A percentile compares a stretch with the other conserved stretches of the same genome.
These are phyloP conservation scores for Yamadazyma membranifaciens DNA, from an alignment of 1,139 yeast genomes.

Conservation along the genomic window DNA sequence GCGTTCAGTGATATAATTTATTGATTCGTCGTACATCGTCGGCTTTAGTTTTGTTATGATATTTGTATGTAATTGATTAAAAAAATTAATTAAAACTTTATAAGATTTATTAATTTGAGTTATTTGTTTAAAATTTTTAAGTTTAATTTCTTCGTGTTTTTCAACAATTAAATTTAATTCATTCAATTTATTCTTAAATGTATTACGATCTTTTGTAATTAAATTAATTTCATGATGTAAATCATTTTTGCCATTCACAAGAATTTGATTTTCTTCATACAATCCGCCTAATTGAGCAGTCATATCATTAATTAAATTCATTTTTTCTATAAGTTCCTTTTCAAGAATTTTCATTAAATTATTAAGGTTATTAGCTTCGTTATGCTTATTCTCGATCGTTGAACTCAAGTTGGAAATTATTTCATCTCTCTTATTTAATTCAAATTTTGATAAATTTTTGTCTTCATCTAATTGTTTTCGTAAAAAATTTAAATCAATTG, in stretches of 20 bases:
- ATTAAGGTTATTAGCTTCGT: not conserved
- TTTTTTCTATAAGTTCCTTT: constrained; percentile 5
- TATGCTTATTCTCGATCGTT: not conserved
- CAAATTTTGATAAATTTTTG: not conserved
- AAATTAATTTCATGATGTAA: not conserved
- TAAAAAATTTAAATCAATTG: constrained; percentile 1
- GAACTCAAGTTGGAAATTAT: constrained; percentile 1
- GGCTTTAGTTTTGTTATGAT: constrained; percentile 15
- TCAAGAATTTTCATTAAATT: not conserved
- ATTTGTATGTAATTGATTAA: constrained; percentile 7
- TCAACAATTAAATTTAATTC: not conserved
- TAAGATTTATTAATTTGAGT: constrained; percentile 8
- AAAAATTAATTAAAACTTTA: constrained; percentile 7
- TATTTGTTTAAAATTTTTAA: not conserved
- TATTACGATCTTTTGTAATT: not conserved
- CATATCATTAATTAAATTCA: constrained; percentile 4
- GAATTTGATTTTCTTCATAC: constrained; percentile 1
- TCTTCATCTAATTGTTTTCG: not conserved
- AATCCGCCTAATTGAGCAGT: constrained; percentile 4
- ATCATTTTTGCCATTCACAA: not conserved
- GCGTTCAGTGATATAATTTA: constrained; percentile 14
- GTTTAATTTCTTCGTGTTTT: not conserved
- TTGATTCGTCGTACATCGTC: constrained; percentile 22
- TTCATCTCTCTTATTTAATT: not conserved
- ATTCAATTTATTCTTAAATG: not conserved